These are phyloP conservation scores for Lipomyces mesembrius DNA, from an alignment of 805 yeast genomes.

Conservation along the genomic window DNA sequence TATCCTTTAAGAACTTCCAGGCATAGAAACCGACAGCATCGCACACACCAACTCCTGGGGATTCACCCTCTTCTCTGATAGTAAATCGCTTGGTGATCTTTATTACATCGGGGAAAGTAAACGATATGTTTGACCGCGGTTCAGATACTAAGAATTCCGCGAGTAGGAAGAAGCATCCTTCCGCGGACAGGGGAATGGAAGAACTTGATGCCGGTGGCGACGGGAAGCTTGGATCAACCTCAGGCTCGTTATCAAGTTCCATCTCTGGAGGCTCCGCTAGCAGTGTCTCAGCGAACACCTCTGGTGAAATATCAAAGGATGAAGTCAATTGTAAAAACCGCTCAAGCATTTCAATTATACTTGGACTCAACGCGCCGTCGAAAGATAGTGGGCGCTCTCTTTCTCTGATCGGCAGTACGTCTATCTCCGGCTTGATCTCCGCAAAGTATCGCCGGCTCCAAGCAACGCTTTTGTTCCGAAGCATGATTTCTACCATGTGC, in stretches of 20 bases:
- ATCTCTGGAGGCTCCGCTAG: constrained; percentile 42
- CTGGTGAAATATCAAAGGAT: constrained; percentile 69
- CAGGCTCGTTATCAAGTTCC: constrained; percentile 47
- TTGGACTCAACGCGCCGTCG: constrained; percentile 33
- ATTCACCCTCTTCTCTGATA: constrained; percentile 37
- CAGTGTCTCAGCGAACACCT: constrained; percentile 50
- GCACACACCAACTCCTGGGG: constrained; percentile 43
- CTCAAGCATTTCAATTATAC: constrained; percentile 46
- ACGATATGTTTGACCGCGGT: constrained; percentile 18
- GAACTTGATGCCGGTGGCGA: constrained; percentile 27
- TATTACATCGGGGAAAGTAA: constrained; percentile 36
- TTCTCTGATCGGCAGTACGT: constrained; percentile 39
- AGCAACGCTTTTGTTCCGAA: constrained; percentile 43
- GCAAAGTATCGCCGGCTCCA: constrained; percentile 45
- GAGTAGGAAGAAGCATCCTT: constrained; percentile 44
- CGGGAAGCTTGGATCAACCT: constrained; percentile 46
- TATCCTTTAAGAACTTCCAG: constrained; percentile 41
- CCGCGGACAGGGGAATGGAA: constrained; percentile 41
- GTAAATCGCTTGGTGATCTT: constrained; percentile 36
- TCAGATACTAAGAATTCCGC: constrained; percentile 44
- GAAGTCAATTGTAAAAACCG: constrained; percentile 56
- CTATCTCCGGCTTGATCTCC: constrained; percentile 44
- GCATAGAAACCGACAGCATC: constrained; percentile 48
- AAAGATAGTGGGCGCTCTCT: constrained; percentile 42
- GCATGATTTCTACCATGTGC: constrained; percentile 52